A percentile compares a stretch with the other conserved stretches of the same genome.
phyloP scores from a whole-genome alignment of 768 basidiomycete species.

The Podaxis mareebaensis region DNA sequence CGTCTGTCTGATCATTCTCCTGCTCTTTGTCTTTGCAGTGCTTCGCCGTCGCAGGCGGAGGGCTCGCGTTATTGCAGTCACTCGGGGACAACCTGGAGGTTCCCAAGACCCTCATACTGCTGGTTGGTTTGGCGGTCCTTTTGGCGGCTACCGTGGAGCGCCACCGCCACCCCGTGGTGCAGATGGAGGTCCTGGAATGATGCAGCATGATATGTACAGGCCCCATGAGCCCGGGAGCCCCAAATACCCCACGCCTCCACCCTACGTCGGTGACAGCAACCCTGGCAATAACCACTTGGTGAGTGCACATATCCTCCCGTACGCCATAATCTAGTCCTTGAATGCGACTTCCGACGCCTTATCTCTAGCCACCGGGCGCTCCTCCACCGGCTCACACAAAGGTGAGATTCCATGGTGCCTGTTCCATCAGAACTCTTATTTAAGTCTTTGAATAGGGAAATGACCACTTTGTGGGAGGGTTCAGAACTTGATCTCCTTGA shows the following conservation, averaged over 20 bases:
- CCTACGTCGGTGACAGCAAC: neutral
- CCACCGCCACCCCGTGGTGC: neutral
- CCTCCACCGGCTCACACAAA: neutral
- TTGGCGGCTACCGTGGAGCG: neutral
- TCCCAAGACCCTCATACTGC: neutral
- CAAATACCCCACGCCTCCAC: neutral
- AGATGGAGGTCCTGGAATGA: neutral
- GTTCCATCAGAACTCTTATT: neutral
- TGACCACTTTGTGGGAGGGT: conserved; percentile 3
- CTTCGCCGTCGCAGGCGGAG: neutral
- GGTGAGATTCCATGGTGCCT: neutral
- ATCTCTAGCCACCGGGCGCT: neutral
- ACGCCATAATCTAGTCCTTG: neutral
- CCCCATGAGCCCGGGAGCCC: neutral
- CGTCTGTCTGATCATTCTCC: neutral
- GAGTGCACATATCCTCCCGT: too few relatives aligned
- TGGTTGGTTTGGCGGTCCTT: neutral
- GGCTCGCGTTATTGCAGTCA: neutral
- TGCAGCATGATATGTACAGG: neutral
- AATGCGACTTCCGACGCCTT: neutral
- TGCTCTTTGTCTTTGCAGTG: neutral
- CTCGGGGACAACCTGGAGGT: neutral
- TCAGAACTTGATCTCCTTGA: neutral
- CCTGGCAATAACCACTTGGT: neutral
- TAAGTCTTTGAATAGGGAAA: neutral